Evolutionary conservation across 2,329 filamentous ascomycete genomes (phyloP).

Genomic region (Nothophoma quercina): DNA sequence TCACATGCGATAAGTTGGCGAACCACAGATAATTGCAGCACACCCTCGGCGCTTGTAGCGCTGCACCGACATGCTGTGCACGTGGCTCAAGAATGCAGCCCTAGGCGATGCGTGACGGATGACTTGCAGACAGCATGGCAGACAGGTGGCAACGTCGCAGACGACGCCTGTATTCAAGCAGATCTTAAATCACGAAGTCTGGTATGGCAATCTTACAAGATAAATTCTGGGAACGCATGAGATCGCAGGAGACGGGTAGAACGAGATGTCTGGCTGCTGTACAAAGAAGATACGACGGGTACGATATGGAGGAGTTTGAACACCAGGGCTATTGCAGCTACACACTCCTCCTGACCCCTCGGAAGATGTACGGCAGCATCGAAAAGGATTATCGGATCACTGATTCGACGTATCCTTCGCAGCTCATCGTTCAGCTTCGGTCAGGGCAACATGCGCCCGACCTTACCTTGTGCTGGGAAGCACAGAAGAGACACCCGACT

Average conservation of each 20-base stretch:
- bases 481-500: conserved; percentile 28
- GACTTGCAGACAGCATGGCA: conserved; percentile 1
- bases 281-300: conserved; percentile 5
- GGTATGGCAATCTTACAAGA: not conserved
- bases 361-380: no score
- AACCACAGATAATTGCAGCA: conserved; percentile 24
- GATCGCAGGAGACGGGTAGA: conserved; percentile 17
- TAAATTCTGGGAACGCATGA: conserved; percentile 27
- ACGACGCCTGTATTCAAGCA: not conserved
- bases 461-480: conserved; percentile 26
- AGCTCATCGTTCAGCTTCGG: conserved; percentile 38
- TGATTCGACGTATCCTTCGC: no score
- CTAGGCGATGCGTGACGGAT: conserved; percentile 14
- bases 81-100: not conserved
- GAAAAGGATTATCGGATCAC: not conserved
- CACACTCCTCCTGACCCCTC: conserved; percentile 19
- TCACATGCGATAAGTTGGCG: conserved; percentile 25
- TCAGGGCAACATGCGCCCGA: conserved; percentile 33
- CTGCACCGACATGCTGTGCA: not conserved
- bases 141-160: not conserved
- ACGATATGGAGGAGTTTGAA: conserved; percentile 20
- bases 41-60: conserved; percentile 10
- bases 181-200: not conserved
- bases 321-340: conserved; percentile 37
- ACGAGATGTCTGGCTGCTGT: conserved; percentile 20